Evolutionary conservation across 257 asterid species (phyloP).

Genomic region (Eucommia ulmoides): DNA sequence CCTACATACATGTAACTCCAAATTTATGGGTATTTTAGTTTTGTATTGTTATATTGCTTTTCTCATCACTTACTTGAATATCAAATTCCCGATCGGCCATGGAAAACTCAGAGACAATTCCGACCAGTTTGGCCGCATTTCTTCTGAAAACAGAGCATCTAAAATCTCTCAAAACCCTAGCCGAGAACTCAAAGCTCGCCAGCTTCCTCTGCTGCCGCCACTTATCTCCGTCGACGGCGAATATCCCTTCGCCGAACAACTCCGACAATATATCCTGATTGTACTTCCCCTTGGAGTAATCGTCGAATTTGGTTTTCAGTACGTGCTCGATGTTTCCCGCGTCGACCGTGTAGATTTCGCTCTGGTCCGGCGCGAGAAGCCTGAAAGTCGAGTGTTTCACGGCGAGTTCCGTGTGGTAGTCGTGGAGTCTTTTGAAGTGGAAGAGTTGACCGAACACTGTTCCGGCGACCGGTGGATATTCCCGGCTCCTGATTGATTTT

Average conservation of each 20-base stretch:
- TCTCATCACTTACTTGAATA: slow-evolving; percentile 33
- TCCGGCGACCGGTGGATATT: slow-evolving; percentile 51
- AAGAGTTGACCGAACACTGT: slow-evolving; percentile 53
- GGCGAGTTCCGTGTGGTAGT: slow-evolving; percentile 32
- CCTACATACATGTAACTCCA: neutral
- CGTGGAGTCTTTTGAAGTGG: slow-evolving; percentile 41
- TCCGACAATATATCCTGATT: slow-evolving; percentile 34
- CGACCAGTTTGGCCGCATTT: slow-evolving; percentile 36
- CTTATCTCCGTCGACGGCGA: slow-evolving; percentile 59
- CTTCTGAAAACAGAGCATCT: slow-evolving; percentile 53
- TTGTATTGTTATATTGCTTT: no score
- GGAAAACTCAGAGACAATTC: slow-evolving; percentile 17
- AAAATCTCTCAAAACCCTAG: slow-evolving; percentile 54
- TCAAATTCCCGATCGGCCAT: slow-evolving; percentile 30
- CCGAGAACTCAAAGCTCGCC: slow-evolving; percentile 63
- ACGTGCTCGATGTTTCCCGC: slow-evolving; percentile 40
- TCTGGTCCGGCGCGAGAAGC: slow-evolving; percentile 37
- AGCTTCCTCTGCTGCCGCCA: slow-evolving; percentile 72
- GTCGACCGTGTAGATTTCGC: slow-evolving; percentile 51
- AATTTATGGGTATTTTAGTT: no score
- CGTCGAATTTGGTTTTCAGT: slow-evolving; percentile 41
- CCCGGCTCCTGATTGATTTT: slow-evolving; percentile 30
- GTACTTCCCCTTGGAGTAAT: slow-evolving; percentile 34
- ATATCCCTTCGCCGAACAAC: slow-evolving; percentile 60
- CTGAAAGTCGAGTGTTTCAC: slow-evolving; percentile 26